Evolutionary conservation across 2,329 filamentous ascomycete genomes (phyloP).

Genomic region (Penicillium sclerotigenum): DNA sequence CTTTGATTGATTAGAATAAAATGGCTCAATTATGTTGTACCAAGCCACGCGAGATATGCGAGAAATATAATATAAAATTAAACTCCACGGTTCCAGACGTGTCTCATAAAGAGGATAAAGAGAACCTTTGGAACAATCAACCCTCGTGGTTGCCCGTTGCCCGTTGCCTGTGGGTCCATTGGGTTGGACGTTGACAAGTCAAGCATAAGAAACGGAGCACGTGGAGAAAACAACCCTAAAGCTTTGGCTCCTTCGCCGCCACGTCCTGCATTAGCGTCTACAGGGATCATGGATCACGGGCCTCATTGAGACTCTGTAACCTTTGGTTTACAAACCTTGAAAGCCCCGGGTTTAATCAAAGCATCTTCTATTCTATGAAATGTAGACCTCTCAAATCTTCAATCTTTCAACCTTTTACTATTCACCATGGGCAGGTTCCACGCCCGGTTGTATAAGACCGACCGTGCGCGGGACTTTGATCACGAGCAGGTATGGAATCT

Average conservation of each 20-base stretch:
- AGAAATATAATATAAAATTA: too few relatives aligned
- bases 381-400: neutral
- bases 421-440: slow-evolving; percentile 35
- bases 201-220: slow-evolving; percentile 14
- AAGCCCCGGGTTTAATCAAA: neutral
- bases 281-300: slow-evolving; percentile 7
- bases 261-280: slow-evolving; percentile 4
- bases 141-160: neutral
- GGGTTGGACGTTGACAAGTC: neutral
- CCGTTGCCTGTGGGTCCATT: neutral
- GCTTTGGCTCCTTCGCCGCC: slow-evolving; percentile 9
- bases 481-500: slow-evolving; percentile 38
- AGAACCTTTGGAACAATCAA: neutral
- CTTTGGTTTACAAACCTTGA: neutral
- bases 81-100: neutral
- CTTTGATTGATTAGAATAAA: neutral
- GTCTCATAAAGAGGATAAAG: neutral
- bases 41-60: too few relatives aligned
- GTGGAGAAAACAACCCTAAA: slow-evolving; percentile 10
- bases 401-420: neutral
- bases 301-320: neutral
- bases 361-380: neutral
- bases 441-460: slow-evolving; percentile 42
- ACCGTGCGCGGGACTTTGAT: slow-evolving; percentile 44
- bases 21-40: neutral